Evolutionary conservation across 768 basidiomycete species (phyloP).

Genomic region (Mycena floridula): DNA sequence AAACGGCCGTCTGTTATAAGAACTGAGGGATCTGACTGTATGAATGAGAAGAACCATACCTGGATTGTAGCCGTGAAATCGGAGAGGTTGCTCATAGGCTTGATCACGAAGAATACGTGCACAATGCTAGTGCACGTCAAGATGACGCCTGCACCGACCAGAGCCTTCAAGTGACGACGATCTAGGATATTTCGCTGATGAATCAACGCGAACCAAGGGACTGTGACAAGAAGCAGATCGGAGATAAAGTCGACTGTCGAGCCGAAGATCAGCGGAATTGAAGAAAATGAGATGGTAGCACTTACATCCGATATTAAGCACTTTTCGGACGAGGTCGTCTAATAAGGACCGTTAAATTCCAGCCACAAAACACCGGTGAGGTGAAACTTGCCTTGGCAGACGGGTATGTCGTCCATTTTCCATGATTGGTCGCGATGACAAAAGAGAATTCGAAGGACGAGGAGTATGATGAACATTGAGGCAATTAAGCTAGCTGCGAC

Average conservation of each 20-base stretch:
- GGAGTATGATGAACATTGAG: neutral
- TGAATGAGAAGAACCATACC: neutral
- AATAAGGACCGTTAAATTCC: neutral
- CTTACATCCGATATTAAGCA: conserved; percentile 5
- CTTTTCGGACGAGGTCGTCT: neutral
- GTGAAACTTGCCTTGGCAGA: neutral
- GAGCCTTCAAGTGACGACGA: conserved; percentile 1
- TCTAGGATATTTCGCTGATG: neutral
- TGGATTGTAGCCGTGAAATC: conserved; percentile 3
- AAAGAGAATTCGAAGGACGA: neutral
- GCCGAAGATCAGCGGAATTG: neutral
- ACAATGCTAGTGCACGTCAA: conserved; percentile 2
- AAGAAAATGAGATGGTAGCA: neutral
- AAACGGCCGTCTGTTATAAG: neutral
- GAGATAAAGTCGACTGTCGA: conserved; percentile 5
- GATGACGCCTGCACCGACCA: neutral
- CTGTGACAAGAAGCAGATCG: neutral
- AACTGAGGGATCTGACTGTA: neutral
- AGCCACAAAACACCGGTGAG: neutral
- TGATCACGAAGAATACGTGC: conserved; percentile 5
- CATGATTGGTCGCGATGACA: neutral
- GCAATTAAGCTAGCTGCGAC: too few species aligned
- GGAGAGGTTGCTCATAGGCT: neutral
- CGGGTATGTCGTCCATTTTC: neutral
- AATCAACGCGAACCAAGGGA: neutral